phyloP scores from a whole-genome alignment of 139 green algal genomes.

The Volvox africanus region DNA sequence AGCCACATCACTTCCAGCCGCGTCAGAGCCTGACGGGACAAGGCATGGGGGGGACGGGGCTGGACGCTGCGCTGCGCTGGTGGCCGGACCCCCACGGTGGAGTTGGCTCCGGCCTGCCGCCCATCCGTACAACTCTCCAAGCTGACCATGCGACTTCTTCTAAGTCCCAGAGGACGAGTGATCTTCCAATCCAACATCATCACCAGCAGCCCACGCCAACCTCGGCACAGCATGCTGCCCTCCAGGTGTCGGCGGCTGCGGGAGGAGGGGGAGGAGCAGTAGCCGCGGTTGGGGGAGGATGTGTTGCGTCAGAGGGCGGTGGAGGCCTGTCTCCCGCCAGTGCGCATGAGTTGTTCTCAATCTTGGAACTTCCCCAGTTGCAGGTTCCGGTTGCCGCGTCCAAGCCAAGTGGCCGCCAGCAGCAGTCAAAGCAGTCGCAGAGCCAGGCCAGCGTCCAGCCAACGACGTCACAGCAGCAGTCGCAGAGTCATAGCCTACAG shows the following conservation, averaged over 20 bases:
- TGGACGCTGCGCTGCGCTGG: background rate
- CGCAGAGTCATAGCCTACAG: too few species aligned
- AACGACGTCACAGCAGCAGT: background rate
- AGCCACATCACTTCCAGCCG: background rate
- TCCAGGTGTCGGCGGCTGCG: background rate
- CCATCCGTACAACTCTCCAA: background rate
- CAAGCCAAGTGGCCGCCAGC: background rate
- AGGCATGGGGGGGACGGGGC: background rate
- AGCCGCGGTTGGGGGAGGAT: background rate
- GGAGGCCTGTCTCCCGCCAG: background rate
- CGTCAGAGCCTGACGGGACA: too few species aligned
- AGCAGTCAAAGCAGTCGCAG: background rate
- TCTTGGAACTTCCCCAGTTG: conserved; percentile 1
- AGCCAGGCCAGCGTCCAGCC: background rate
- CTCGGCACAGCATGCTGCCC: background rate
- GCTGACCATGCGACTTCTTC: too few species aligned
- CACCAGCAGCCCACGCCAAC: background rate
- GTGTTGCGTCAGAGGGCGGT: background rate
- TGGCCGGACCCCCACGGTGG: background rate
- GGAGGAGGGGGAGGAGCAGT: too few species aligned
- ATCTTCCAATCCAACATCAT: background rate
- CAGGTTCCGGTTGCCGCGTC: background rate
- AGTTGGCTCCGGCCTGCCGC: background rate
- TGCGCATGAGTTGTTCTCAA: background rate
- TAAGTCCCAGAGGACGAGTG: background rate